Evolutionary conservation across 495 filamentous ascomycete genomes (phyloP).

Genomic region (Xylaria scruposa): DNA sequence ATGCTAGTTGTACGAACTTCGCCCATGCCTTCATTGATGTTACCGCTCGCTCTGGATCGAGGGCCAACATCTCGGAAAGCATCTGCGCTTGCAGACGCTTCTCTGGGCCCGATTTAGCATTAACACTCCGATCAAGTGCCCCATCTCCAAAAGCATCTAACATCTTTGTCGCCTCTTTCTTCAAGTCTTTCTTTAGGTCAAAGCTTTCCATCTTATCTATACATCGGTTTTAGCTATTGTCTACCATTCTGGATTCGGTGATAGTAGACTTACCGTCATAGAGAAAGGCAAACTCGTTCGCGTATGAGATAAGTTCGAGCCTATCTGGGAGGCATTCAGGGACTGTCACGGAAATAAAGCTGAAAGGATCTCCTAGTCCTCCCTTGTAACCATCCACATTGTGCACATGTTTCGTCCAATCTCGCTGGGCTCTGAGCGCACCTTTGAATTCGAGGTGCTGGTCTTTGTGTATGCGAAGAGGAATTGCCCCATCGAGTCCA

Average conservation of each 20-base stretch:
- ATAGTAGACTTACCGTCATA: constrained; percentile 44
- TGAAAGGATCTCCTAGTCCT: constrained; percentile 34
- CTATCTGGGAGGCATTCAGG: constrained; percentile 52
- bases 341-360: constrained; percentile 37
- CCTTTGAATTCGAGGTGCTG: constrained; percentile 32
- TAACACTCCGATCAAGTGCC: not conserved
- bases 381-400: constrained; percentile 36
- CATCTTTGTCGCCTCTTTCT: constrained; percentile 17
- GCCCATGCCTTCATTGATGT: constrained; percentile 36
- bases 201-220: constrained; percentile 23
- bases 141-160: constrained; percentile 16
- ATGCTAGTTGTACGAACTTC: constrained; percentile 28
- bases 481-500: constrained; percentile 34
- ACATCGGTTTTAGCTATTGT: not conserved
- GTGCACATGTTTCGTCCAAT: constrained; percentile 42
- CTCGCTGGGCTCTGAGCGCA: constrained; percentile 35
- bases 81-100: constrained; percentile 27
- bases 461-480: constrained; percentile 35
- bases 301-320: constrained; percentile 50
- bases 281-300: constrained; percentile 52
- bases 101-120: constrained; percentile 16
- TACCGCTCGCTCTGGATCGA: constrained; percentile 33
- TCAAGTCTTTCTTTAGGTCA: constrained; percentile 18
- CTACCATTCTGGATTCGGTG: not conserved
- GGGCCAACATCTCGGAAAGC: constrained; percentile 35